Percentiles rank a stretch among this genome's conserved stretches.
phyloP scores from a whole-genome alignment of 257 asterid species.

The Lithospermum erythrorhizon region DNA sequence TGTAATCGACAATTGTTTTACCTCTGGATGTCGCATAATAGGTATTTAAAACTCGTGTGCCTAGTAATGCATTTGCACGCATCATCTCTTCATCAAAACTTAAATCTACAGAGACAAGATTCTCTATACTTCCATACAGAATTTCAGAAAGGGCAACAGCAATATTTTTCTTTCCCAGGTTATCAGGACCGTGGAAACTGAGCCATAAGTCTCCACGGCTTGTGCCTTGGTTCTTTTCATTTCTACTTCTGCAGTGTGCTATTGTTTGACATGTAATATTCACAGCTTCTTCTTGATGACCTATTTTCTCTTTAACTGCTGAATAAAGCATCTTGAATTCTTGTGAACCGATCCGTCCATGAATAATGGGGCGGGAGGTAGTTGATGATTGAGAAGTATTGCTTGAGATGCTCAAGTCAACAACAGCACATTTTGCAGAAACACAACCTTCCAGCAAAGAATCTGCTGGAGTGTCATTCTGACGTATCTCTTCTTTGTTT shows the following conservation, averaged over 20 bases:
- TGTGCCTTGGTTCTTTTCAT: constrained; percentile 12
- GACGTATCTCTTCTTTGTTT: constrained; percentile 21
- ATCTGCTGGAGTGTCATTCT: constrained; percentile 9
- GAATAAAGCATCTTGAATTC: constrained; percentile 43
- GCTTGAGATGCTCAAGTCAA: constrained; percentile 11
- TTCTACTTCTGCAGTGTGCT: constrained; percentile 18
- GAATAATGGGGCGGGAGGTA: constrained; percentile 12
- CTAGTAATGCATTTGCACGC: constrained; percentile 16
- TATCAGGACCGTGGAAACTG: constrained; percentile 52
- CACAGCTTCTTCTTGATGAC: constrained; percentile 65
- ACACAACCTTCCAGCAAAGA: constrained; percentile 10
- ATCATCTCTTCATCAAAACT: constrained; percentile 28
- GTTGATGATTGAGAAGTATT: constrained; percentile 17
- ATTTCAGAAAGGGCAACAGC: constrained; percentile 51
- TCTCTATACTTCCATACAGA: constrained; percentile 42
- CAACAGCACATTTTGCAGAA: constrained; percentile 4
- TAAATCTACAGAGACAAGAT: constrained; percentile 47
- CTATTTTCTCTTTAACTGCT: constrained; percentile 40
- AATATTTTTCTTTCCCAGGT: constrained; percentile 49
- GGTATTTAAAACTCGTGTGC: constrained; percentile 22
- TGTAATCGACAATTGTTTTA: constrained; percentile 49
- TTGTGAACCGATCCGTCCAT: constrained; percentile 17
- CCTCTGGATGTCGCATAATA: constrained; percentile 40
- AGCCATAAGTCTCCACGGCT: constrained; percentile 57
- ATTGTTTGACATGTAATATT: constrained; percentile 33